Conservation (phyloP, 2,329 filamentous ascomycete species). For the Penicillium sp. region DNA sequence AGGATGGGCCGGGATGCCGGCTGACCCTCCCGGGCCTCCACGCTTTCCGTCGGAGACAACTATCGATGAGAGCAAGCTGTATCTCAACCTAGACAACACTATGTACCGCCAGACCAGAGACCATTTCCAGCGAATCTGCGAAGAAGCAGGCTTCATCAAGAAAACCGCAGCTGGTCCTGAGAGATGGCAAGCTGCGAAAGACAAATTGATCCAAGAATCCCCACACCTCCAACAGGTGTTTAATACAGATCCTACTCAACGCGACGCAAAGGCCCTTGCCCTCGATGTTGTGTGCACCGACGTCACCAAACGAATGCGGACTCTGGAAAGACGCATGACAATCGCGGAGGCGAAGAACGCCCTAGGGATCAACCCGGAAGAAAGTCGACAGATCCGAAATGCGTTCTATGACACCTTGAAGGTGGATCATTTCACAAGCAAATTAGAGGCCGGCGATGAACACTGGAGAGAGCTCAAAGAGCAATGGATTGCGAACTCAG, state of each 20-base stretch:
- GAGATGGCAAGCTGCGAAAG: constrained; percentile 70
- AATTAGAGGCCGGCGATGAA: constrained; percentile 68
- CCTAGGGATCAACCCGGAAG: constrained; percentile 67
- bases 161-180: constrained; percentile 74
- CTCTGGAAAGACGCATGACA: constrained; percentile 64
- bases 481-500: constrained; percentile 63
- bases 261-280: constrained; percentile 65
- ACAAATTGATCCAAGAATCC: constrained; percentile 64
- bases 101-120: constrained; percentile 65
- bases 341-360: constrained; percentile 73
- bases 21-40: constrained; percentile 66
- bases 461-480: constrained; percentile 71
- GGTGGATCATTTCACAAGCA: constrained; percentile 67
- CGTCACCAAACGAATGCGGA: constrained; percentile 76
- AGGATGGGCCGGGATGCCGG: constrained; percentile 66
- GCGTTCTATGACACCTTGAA: constrained; percentile 66
- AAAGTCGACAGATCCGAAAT: constrained; percentile 64
- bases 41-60: constrained; percentile 82
- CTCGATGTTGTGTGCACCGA: constrained; percentile 78
- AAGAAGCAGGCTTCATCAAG: constrained; percentile 65
- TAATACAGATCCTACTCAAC: constrained; percentile 57
- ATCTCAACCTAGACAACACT: constrained; percentile 62
- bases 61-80: constrained; percentile 72
- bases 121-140: constrained; percentile 69
- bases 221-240: constrained; percentile 64